A percentile compares a stretch with the other conserved stretches of the same genome.
Conservation (phyloP, 495 filamentous ascomycete genomes). For the Thermothielavioides terrestris region DNA sequence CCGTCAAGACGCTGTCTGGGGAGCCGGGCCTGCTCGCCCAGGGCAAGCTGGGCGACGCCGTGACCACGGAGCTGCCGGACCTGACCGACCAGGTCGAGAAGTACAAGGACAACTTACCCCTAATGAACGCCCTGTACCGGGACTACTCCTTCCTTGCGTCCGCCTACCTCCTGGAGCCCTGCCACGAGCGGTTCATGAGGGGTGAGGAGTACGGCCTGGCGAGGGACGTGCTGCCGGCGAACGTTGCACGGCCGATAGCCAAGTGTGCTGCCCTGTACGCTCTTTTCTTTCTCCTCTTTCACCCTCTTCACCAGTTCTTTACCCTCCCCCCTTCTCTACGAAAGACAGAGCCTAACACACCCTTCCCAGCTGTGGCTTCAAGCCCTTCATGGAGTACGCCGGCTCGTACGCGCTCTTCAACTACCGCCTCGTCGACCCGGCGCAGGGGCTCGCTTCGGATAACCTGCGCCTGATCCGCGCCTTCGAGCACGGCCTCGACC, state of each 20-base stretch:
- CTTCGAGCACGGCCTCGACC: slow-evolving; percentile 80
- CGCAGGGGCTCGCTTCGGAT: slow-evolving; percentile 56
- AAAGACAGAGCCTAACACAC: neutral
- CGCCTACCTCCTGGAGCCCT: slow-evolving; percentile 89
- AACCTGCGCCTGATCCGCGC: slow-evolving; percentile 82
- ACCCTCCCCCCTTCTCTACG: neutral
- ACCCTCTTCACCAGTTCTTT: neutral
- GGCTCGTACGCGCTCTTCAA: slow-evolving; percentile 89
- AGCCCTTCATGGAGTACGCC: slow-evolving; percentile 93
- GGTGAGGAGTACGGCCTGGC: slow-evolving; percentile 68
- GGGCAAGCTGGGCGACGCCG: slow-evolving; percentile 59
- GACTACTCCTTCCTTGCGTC: slow-evolving; percentile 87
- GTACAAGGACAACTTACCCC: slow-evolving; percentile 57
- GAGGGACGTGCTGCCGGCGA: slow-evolving; percentile 57
- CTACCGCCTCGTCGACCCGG: slow-evolving; percentile 61
- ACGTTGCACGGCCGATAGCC: slow-evolving; percentile 65
- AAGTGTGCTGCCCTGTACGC: slow-evolving; percentile 48
- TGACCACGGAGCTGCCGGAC: slow-evolving; percentile 60
- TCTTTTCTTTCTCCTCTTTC: neutral
- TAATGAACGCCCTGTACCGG: slow-evolving; percentile 75
- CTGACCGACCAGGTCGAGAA: slow-evolving; percentile 61
- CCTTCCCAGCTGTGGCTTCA: slow-evolving; percentile 49
- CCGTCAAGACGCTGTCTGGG: slow-evolving; percentile 60
- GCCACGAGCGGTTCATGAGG: slow-evolving; percentile 61
- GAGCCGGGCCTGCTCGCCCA: slow-evolving; percentile 67